Evolutionary conservation across 305 asterid species (phyloP), one percentile per base, ranked within the genome.

Genomic region (Rubia tinctorum): DNA sequence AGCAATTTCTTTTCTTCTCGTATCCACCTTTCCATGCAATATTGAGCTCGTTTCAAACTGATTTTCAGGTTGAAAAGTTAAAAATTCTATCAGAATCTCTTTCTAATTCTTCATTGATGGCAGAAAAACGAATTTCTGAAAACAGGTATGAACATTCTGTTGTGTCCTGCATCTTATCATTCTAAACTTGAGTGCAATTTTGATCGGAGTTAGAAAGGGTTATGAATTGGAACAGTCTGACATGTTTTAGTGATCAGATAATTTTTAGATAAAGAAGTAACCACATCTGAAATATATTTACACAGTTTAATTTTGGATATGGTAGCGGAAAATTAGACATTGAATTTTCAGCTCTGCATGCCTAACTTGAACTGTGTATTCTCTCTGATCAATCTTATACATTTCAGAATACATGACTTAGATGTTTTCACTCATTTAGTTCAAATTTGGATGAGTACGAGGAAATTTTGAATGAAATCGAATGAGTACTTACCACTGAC

Each of bases 31-130:
- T 56, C 47, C 68, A 34, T 60, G 72, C 71, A 66, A 78, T 72
- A 39, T 56, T 20, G 62, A 25, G 34, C 75, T 75, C 61, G 44
- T 78, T 71, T 15, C 8, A 71, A 44, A 64, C 69, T 49, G 69
- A 74, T 69, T 49, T 82, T 86, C 92, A 95, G 99, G 90, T 92
- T 80, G 95, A 88, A 77, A 90, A 95, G 85, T 81, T 95, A 71
- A 92, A 86, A 84, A 82, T 92, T 77, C 80, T 95, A 82, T 83
- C 90, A 74, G 98, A 92, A 83, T 95, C 99, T 76, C 96, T 95
- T 69, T 86, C 90, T 68, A 87, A 91, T 87, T 95, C 99, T 70
- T 85, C 86, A 73, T 74, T 82, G 51, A 89, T 88, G 84, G 89
- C 95, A 47, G 96, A 91, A 83, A 88, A 80, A 67, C 93, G 96